phyloP scores from a whole-genome alignment of 176 grass and related monocot species.

The Triticum urartu region DNA sequence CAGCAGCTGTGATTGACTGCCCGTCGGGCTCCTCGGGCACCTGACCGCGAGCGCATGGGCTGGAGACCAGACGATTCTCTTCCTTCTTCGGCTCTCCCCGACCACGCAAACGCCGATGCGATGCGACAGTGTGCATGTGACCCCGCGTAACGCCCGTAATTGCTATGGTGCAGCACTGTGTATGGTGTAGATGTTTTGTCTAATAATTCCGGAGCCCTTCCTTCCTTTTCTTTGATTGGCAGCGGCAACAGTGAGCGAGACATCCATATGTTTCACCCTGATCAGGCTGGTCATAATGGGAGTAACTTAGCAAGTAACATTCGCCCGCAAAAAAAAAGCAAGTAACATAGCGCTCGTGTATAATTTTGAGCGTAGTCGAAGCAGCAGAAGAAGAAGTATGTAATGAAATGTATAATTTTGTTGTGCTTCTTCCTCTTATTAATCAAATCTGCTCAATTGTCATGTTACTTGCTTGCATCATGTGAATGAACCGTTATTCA shows the following conservation, averaged over 20 bases:
- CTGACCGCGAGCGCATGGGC: not conserved
- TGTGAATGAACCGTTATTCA: too few species aligned
- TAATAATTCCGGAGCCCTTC: not conserved
- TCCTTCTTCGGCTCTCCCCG: not conserved
- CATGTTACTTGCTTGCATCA: too few species aligned
- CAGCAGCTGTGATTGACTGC: not conserved
- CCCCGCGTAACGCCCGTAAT: not conserved
- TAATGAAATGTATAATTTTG: too few species aligned
- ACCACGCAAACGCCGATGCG: not conserved
- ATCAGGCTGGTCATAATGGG: too few species aligned
- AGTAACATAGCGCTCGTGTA: too few species aligned
- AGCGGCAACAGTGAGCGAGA: not conserved
- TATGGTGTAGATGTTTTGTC: not conserved
- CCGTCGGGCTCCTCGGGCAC: not conserved
- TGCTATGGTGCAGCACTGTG: not conserved
- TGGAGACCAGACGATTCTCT: not conserved
- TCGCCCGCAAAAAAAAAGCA: too few species aligned
- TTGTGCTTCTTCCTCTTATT: too few species aligned
- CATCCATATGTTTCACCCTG: not conserved
- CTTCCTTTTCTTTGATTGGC: not conserved
- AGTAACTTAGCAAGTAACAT: too few species aligned
- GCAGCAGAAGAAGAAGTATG: too few species aligned
- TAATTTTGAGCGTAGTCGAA: too few species aligned
- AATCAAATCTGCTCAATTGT: too few species aligned
- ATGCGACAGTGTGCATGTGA: slow-evolving; percentile 17